Conservation (phyloP, 1,284 basidiomycete genomes). For the Jaminaea rosea region DNA sequence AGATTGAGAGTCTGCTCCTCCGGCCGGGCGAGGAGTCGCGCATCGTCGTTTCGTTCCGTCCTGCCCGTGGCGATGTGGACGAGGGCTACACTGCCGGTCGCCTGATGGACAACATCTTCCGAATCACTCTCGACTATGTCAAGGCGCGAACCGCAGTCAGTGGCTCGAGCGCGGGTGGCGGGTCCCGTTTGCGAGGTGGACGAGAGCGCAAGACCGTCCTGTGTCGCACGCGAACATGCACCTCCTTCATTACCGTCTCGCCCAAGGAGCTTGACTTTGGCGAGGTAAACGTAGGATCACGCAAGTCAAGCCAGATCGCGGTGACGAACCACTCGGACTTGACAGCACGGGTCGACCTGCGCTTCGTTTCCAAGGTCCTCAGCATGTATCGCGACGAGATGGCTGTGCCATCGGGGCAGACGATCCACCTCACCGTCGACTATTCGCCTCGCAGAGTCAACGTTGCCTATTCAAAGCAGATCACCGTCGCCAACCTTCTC, state of each 20-base stretch:
- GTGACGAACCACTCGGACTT: constrained; percentile 51
- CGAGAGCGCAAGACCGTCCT: constrained; percentile 46
- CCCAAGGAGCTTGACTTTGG: constrained; percentile 51
- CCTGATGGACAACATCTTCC: constrained; percentile 48
- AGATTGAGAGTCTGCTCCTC: constrained; percentile 52
- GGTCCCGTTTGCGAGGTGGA: constrained; percentile 35
- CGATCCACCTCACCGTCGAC: constrained; percentile 51
- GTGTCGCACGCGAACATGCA: constrained; percentile 50
- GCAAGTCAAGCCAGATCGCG: constrained; percentile 48
- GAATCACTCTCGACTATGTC: constrained; percentile 50
- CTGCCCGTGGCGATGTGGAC: constrained; percentile 42
- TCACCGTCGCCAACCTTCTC: constrained; percentile 49
- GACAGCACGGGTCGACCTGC: constrained; percentile 50
- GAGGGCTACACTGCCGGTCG: constrained; percentile 44
- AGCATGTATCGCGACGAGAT: constrained; percentile 52
- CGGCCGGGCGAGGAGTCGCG: constrained; percentile 52
- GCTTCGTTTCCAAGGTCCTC: constrained; percentile 52
- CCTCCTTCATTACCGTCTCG: constrained; percentile 50
- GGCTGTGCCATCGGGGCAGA: constrained; percentile 50
- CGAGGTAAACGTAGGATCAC: constrained; percentile 51
- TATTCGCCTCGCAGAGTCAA: constrained; percentile 53
- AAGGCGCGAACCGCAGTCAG: constrained; percentile 16
- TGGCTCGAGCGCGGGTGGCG: constrained; percentile 17
- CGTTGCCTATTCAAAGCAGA: constrained; percentile 52
- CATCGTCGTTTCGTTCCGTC: constrained; percentile 51